A percentile compares a stretch with the other conserved stretches of the same genome.
Evolutionary conservation across 768 basidiomycete genomes (phyloP).

Genomic region (Albatrellus ellisii): DNA sequence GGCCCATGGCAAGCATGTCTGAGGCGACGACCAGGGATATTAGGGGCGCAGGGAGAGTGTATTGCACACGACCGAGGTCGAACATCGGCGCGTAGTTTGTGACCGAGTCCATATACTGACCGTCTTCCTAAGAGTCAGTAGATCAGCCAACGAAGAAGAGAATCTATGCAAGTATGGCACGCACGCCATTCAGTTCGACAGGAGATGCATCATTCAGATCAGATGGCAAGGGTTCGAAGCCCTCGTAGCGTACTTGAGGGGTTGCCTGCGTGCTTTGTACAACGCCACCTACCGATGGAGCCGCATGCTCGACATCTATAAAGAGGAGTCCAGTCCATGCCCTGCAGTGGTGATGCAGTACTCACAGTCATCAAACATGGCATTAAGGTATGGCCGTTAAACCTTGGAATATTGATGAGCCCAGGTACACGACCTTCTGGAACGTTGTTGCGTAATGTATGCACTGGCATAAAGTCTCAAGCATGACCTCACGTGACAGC

Average conservation of each 20-base stretch:
- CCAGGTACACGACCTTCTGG: no score
- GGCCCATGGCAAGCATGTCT: conserved; percentile 77
- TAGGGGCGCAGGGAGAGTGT: conserved; percentile 75
- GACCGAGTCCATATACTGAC: conserved; percentile 17
- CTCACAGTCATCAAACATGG: conserved; percentile 31
- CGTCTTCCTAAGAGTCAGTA: conserved; percentile 19
- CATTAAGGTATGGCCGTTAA: no score
- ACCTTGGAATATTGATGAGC: no score
- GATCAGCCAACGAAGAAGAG: not conserved
- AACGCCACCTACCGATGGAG: conserved; percentile 31
- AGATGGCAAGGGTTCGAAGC: conserved; percentile 69
- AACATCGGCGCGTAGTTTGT: conserved; percentile 47
- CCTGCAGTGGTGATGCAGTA: conserved; percentile 2
- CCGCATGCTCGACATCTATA: conserved; percentile 79
- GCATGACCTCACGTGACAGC: no score
- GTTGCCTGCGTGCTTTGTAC: conserved; percentile 25
- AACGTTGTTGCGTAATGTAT: no score
- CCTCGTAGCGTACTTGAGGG: conserved; percentile 68
- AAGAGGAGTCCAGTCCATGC: conserved; percentile 3
- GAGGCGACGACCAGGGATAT: conserved; percentile 75
- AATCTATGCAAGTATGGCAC: no score
- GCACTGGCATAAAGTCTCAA: no score
- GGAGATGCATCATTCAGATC: conserved; percentile 36
- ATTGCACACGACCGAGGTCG: conserved; percentile 82
- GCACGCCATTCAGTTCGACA: conserved; percentile 21